Evolutionary conservation across 2,329 filamentous ascomycete genomes (phyloP), one percentile per base, ranked within the genome.

Genomic region (Didymosphaeria variabile): DNA sequence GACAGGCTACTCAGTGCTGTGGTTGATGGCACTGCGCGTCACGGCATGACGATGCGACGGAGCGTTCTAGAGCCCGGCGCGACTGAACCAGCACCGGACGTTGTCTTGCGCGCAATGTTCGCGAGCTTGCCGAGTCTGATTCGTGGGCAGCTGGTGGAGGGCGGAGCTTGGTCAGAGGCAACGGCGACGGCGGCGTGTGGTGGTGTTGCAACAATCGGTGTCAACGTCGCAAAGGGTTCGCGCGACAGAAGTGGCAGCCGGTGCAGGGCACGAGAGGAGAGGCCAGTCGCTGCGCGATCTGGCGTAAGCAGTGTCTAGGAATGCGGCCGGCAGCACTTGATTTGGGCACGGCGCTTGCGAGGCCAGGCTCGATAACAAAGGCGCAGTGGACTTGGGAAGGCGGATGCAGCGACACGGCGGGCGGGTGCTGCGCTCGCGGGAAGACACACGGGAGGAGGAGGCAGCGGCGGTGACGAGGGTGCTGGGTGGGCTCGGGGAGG

Each of bases 11-110:
- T 70, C 68, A 65, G 64, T 59, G 60, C 63, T 65, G 57, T 61
- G 56, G 55, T 57, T 51, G 62, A 51, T 57, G 57, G 49, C 61
- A 56, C 59, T 44, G 63, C 46, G 66, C 71, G 68, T 73, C 64
- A 72, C 70, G 68, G 60, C 68, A 70, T 70, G 62, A 64, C 67
- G 68, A 63, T 66, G 63, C 59, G 21, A 38, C 36, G 13, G 8
- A 32, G 47, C 44, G 45, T n/a, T 26, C 40, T n/a, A 21, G n/a
- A 32, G 55, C 45, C 47, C 46, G 56, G 58, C 54, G 58, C 53
- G 60, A 56, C 44, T 51, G 36, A 46, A 53, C 17, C 19, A 54
- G 40, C 59, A 45, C 21, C 53, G 31, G 29, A 10, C 46, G 47
- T 57, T 19, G 58, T 49, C 40, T 3, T 54, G 38, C 7, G 32